A percentile compares a stretch with the other conserved stretches of the same genome.
Conservation (phyloP, 352 stramenopile genomes). For the Pythium rhizo-oryzae region DNA sequence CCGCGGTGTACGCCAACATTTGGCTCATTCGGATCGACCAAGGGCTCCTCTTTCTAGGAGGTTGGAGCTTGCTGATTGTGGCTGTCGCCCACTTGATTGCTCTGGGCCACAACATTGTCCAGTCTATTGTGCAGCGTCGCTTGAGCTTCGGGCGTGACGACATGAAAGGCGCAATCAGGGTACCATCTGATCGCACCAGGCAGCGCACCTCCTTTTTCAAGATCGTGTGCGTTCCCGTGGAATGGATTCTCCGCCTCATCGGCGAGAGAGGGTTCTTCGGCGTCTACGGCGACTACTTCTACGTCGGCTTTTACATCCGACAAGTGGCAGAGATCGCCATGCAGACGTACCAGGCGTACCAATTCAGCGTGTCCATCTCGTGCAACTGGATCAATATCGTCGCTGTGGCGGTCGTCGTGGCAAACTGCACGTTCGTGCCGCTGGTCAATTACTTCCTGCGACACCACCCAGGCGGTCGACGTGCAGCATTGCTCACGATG, state of each 20-base stretch:
- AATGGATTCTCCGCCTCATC: neutral
- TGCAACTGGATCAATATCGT: neutral
- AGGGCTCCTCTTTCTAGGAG: neutral
- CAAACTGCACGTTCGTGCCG: neutral
- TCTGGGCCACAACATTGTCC: neutral
- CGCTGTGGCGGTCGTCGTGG: neutral
- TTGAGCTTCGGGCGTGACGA: neutral
- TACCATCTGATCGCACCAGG: too few species aligned
- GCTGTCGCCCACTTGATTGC: neutral
- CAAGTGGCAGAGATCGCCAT: neutral
- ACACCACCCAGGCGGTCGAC: neutral
- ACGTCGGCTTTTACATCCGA: slow-evolving; percentile 3
- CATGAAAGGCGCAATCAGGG: too few species aligned
- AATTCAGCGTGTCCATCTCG: neutral
- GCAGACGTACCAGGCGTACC: slow-evolving; percentile 17
- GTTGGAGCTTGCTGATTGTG: neutral
- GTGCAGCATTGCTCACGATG: neutral
- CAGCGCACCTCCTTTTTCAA: neutral
- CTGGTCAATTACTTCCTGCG: neutral
- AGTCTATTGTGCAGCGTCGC: neutral
- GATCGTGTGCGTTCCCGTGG: neutral
- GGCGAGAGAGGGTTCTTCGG: neutral
- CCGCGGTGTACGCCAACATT: neutral
- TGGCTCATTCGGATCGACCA: neutral
- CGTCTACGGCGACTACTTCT: neutral